Percentiles rank a stretch among this genome's conserved stretches.
phyloP scores from a whole-genome alignment of 768 basidiomycete genomes.

The Amanita fuliginea region DNA sequence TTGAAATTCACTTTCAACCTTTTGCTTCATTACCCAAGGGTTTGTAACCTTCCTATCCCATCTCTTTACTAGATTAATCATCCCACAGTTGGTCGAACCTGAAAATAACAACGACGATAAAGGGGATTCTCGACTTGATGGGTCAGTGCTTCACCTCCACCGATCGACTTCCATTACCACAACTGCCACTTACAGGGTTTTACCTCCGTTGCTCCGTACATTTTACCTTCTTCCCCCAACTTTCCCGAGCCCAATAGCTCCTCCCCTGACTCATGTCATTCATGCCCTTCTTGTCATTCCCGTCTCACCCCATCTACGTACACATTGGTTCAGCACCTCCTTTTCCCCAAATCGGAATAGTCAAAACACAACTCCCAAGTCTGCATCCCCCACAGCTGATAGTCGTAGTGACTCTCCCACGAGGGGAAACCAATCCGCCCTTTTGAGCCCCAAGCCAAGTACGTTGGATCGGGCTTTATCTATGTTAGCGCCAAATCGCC shows the following conservation, averaged over 20 bases:
- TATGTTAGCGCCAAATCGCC: slow-evolving; percentile 39
- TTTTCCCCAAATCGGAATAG: slow-evolving; percentile 23
- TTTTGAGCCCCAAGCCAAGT: slow-evolving; percentile 24
- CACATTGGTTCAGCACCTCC: slow-evolving; percentile 50
- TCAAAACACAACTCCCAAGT: slow-evolving; percentile 24
- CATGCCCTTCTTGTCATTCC: slow-evolving; percentile 78
- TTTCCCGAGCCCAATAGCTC: slow-evolving; percentile 50
- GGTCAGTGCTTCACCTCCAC: slow-evolving; percentile 30
- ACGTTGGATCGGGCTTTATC: slow-evolving; percentile 50
- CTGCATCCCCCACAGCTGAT: slow-evolving; percentile 18
- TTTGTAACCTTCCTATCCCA: slow-evolving; percentile 15
- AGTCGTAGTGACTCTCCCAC: slow-evolving; percentile 32
- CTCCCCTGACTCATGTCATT: slow-evolving; percentile 74
- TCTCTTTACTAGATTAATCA: neutral
- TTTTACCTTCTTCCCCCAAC: slow-evolving; percentile 58
- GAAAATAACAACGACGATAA: slow-evolving; percentile 33
- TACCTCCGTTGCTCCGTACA: slow-evolving; percentile 59
- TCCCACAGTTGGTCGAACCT: slow-evolving; percentile 26
- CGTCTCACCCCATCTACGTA: slow-evolving; percentile 39
- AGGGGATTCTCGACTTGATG: slow-evolving; percentile 60
- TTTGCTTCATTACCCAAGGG: slow-evolving; percentile 73
- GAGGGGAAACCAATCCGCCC: slow-evolving; percentile 15
- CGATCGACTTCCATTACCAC: neutral
- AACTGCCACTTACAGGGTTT: slow-evolving; percentile 33
- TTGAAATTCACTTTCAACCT: slow-evolving; percentile 83